phyloP scores from a whole-genome alignment of 176 grass and related monocot genomes.

The Miscanthus lutarioriparius region DNA sequence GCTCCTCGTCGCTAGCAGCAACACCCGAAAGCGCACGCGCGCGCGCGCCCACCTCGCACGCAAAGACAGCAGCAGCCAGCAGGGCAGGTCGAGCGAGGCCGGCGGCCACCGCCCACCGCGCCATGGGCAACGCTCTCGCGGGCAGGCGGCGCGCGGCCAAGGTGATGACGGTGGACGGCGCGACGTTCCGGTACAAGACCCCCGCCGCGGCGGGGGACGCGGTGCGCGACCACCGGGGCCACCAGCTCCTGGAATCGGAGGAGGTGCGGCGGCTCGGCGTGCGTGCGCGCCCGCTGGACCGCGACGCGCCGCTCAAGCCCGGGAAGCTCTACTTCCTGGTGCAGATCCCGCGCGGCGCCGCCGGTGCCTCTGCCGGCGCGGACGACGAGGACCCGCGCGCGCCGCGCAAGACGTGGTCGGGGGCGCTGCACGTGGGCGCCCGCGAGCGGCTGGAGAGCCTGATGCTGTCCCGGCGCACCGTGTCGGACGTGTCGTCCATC shows the following conservation, averaged over 20 bases:
- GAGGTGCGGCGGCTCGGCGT: slow-evolving; percentile 77
- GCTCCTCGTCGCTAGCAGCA: not conserved
- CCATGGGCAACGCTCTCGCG: slow-evolving; percentile 78
- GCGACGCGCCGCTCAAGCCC: slow-evolving; percentile 79
- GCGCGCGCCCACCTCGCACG: not conserved
- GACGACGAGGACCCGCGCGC: slow-evolving; percentile 28
- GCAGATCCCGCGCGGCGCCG: slow-evolving; percentile 43
- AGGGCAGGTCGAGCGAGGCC: not conserved
- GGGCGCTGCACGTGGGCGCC: slow-evolving; percentile 74
- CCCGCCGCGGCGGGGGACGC: slow-evolving; percentile 45
- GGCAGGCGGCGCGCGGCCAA: slow-evolving; percentile 62
- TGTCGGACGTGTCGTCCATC: slow-evolving; percentile 66
- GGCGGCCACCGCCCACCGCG: not conserved
- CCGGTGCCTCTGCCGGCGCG: not conserved
- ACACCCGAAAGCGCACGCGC: not conserved
- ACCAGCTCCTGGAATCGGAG: slow-evolving; percentile 79
- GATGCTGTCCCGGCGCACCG: slow-evolving; percentile 77
- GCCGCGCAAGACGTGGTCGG: slow-evolving; percentile 75
- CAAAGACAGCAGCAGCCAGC: not conserved
- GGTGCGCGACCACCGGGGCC: slow-evolving; percentile 70
- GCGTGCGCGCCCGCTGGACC: slow-evolving; percentile 57
- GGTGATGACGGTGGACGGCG: slow-evolving; percentile 98
- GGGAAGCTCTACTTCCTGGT: slow-evolving; percentile 94
- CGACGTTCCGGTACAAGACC: slow-evolving; percentile 65
- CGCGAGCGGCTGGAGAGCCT: slow-evolving; percentile 88